A percentile compares a stretch with the other conserved stretches of the same genome.
These are phyloP conservation scores for Handroanthus guayacan DNA, from an alignment of 257 asterid species.

Conservation along the genomic window DNA sequence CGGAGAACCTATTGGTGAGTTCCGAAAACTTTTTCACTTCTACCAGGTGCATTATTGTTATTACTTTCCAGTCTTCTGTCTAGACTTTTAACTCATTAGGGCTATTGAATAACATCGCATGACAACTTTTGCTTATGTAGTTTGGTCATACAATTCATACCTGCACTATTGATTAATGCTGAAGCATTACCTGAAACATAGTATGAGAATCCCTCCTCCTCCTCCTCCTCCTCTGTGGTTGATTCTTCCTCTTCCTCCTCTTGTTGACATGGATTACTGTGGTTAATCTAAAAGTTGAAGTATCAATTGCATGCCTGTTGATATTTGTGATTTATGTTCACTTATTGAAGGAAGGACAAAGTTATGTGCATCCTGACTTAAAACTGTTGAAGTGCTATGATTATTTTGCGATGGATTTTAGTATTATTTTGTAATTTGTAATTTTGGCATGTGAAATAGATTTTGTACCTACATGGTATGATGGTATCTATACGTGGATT, in stretches of 20 bases:
- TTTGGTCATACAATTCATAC: conserved; percentile 6
- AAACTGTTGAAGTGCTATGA: conserved; percentile 3
- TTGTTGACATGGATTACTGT: not conserved
- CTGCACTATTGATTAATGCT: not conserved
- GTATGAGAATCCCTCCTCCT: not conserved
- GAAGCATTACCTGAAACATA: not conserved
- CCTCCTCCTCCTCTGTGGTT: not conserved
- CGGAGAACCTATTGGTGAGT: conserved; percentile 64
- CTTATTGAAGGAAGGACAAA: not conserved
- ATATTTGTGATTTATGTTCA: too few relatives aligned
- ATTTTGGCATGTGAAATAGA: conserved; percentile 11
- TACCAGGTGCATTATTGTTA: conserved; percentile 24
- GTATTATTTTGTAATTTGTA: conserved; percentile 11
- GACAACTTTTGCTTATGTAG: not conserved
- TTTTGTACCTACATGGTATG: conserved; percentile 14
- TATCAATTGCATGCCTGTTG: too few relatives aligned
- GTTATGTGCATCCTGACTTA: not conserved
- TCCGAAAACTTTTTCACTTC: conserved; percentile 25
- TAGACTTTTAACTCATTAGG: not conserved
- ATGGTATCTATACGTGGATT: not conserved
- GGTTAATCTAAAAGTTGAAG: not conserved
- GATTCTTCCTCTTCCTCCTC: too few relatives aligned
- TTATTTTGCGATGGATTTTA: not conserved
- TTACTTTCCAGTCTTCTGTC: not conserved
- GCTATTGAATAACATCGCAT: not conserved